These are phyloP conservation scores for Acmispon strigosus DNA, from an alignment of 306 rosid species.

Conservation along the genomic window DNA sequence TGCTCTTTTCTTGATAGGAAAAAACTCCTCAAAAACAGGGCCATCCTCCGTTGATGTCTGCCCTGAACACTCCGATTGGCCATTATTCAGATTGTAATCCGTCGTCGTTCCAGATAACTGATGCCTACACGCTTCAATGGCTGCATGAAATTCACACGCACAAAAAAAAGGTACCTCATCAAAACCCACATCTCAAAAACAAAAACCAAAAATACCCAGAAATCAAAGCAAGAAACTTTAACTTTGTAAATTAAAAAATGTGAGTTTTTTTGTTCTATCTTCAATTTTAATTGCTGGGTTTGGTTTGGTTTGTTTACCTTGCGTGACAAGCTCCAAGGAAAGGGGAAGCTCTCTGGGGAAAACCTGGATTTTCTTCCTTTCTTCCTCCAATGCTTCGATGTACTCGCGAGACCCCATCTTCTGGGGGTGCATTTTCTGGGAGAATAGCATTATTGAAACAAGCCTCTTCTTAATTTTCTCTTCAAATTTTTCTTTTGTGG, in stretches of 20 bases:
- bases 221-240: background rate
- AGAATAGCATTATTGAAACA: slow-evolving; percentile 15
- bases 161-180: background rate
- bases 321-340: slow-evolving; percentile 71
- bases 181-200: background rate
- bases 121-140: slow-evolving; percentile 62
- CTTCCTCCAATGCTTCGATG: slow-evolving; percentile 56
- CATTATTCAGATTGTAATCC: slow-evolving; percentile 49
- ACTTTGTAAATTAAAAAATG: background rate
- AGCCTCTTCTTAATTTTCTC: background rate
- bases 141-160: slow-evolving; percentile 24
- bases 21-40: slow-evolving; percentile 73
- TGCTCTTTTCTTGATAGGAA: slow-evolving; percentile 52
- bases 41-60: slow-evolving; percentile 67
- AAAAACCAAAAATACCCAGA: background rate
- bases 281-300: background rate
- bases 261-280: background rate
- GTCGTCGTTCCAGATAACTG: slow-evolving; percentile 50
- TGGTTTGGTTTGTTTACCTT: slow-evolving; percentile 36
- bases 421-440: slow-evolving; percentile 43
- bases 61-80: slow-evolving; percentile 75
- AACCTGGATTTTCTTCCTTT: slow-evolving; percentile 59
- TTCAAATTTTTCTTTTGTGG: background rate
- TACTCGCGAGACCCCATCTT: slow-evolving; percentile 49
- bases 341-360: slow-evolving; percentile 77